A percentile compares a stretch with the other conserved stretches of the same genome.
phyloP scores from a whole-genome alignment of 768 basidiomycete genomes.

The Trametes maxima region DNA sequence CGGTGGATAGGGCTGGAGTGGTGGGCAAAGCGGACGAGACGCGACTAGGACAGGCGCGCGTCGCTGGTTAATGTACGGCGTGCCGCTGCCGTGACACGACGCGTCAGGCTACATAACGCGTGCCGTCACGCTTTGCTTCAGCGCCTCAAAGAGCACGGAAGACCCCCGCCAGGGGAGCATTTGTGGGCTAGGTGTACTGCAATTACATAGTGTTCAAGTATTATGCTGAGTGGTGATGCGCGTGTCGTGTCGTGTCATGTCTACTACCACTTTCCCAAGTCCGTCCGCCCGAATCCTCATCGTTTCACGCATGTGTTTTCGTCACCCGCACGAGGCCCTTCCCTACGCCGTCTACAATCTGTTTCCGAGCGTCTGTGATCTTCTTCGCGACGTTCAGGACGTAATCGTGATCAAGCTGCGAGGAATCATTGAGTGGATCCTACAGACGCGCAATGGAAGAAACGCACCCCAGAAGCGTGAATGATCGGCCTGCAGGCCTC shows the following conservation, averaged over 20 bases:
- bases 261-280: conserved; percentile 11
- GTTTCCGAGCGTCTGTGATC: conserved; percentile 69
- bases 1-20: neutral
- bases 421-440: conserved; percentile 4
- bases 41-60: conserved; percentile 11
- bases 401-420: conserved; percentile 67
- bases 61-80: neutral
- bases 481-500: conserved; percentile 50
- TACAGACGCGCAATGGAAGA: neutral
- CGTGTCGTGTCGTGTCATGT: conserved; percentile 11
- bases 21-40: conserved; percentile 9
- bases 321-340: conserved; percentile 66
- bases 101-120: conserved; percentile 14
- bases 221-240: conserved; percentile 25
- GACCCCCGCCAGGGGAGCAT: neutral
- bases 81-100: conserved; percentile 14
- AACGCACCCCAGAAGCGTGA: conserved; percentile 38
- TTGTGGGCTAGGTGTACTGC: conserved; percentile 4
- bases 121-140: conserved; percentile 1
- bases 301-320: conserved; percentile 35
- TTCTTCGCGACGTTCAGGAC: conserved; percentile 62
- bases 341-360: conserved; percentile 68
- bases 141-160: neutral
- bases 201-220: conserved; percentile 12
- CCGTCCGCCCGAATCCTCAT: conserved; percentile 8